Evolutionary conservation across 257 asterid genomes (phyloP).

Genomic region (Scutellaria baicalensis): DNA sequence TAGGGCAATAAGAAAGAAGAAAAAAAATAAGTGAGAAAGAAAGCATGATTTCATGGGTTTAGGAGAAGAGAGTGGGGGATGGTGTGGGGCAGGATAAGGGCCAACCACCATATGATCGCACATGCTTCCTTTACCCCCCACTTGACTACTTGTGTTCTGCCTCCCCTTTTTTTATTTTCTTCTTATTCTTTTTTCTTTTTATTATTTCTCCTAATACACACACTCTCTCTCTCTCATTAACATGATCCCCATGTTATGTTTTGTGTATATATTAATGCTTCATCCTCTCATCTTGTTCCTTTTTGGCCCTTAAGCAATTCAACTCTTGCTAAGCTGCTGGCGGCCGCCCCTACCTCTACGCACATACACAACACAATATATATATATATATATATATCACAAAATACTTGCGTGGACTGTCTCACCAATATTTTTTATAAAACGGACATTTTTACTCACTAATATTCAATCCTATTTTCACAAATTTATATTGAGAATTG

Average conservation of each 20-base stretch:
- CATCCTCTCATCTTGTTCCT: constrained; percentile 9
- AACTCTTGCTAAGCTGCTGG: constrained; percentile 9
- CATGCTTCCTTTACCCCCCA: constrained; percentile 68
- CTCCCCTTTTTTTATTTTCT: too few relatives aligned
- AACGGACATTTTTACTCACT: too few relatives aligned
- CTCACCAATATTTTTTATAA: too few relatives aligned
- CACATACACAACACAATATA: too few relatives aligned
- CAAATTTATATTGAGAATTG: too few relatives aligned
- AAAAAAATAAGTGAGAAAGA: neutral
- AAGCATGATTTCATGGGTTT: constrained; percentile 31
- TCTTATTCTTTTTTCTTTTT: neutral
- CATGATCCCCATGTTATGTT: neutral
- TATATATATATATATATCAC: too few relatives aligned
- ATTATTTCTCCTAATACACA: neutral
- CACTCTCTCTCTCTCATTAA: neutral
- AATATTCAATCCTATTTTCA: too few relatives aligned
- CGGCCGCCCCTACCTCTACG: constrained; percentile 7
- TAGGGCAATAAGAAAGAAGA: neutral
- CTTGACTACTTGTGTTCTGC: constrained; percentile 47
- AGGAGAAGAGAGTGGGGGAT: constrained; percentile 33
- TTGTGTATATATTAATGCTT: neutral
- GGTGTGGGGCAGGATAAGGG: constrained; percentile 62
- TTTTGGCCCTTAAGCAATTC: constrained; percentile 15
- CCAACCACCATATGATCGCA: constrained; percentile 97
- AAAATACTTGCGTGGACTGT: too few relatives aligned